Conservation (phyloP, 306 rosid genomes). For the Psophocarpus tetragonolobus region DNA sequence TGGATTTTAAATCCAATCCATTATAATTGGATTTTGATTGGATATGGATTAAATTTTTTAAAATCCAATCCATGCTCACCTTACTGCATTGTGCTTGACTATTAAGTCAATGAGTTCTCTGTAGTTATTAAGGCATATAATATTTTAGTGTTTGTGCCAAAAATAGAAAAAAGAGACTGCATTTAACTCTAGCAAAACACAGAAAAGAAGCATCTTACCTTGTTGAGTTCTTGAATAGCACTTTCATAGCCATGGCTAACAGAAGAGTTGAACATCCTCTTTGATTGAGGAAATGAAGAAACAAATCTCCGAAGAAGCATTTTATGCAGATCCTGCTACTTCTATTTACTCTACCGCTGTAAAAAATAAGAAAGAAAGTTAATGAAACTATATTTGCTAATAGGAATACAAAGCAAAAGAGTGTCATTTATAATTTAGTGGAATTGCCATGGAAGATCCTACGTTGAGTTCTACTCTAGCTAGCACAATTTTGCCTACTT, state of each 20-base stretch:
- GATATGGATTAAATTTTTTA: too few species aligned
- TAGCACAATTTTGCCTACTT: background rate
- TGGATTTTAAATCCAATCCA: too few species aligned
- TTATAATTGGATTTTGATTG: too few species aligned
- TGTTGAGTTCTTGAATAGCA: too few species aligned
- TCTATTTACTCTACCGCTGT: slow-evolving; percentile 4
- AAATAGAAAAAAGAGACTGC: background rate
- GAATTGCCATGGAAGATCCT: background rate
- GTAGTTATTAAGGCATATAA: background rate
- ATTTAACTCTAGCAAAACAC: background rate
- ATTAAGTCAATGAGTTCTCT: background rate
- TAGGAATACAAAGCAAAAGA: background rate
- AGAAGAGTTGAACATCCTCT: slow-evolving; percentile 51
- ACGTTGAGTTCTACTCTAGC: background rate
- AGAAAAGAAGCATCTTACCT: too few species aligned
- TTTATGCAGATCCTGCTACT: background rate
- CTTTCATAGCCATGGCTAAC: too few species aligned
- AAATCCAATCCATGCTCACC: too few species aligned
- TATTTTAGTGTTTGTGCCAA: background rate
- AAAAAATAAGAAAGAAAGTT: slow-evolving; percentile 8
- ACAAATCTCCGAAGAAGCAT: slow-evolving; percentile 73
- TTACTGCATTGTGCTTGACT: background rate
- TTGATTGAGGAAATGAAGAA: slow-evolving; percentile 51
- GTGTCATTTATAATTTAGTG: background rate
- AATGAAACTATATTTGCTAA: background rate